A percentile compares a stretch with the other conserved stretches of the same genome.
phyloP scores from a whole-genome alignment of 345 rosid species.

The Microcos paniculata region DNA sequence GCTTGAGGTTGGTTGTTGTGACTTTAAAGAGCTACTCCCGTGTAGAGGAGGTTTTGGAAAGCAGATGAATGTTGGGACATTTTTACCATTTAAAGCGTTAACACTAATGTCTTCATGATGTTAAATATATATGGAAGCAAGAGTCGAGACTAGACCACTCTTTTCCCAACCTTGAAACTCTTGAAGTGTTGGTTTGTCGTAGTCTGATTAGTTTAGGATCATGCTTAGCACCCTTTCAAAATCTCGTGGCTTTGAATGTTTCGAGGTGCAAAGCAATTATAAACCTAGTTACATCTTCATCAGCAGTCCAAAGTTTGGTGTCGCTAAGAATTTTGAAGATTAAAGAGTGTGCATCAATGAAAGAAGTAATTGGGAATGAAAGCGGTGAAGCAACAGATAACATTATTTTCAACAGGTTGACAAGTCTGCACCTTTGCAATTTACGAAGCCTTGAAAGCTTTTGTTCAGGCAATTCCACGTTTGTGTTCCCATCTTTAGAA shows the following conservation, averaged over 20 bases:
- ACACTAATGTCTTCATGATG: fast-evolving
- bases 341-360: neutral
- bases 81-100: neutral
- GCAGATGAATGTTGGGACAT: neutral
- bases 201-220: neutral
- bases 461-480: neutral
- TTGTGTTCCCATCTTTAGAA: slow-evolving; percentile 3
- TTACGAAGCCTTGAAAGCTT: neutral
- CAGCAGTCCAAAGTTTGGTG: neutral
- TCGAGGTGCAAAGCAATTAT: neutral
- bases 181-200: neutral
- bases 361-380: neutral
- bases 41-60: neutral
- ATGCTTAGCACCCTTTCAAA: neutral
- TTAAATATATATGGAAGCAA: neutral
- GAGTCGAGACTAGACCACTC: neutral
- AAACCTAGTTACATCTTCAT: neutral
- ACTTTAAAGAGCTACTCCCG: neutral
- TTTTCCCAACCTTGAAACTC: neutral
- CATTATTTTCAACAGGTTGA: slow-evolving; percentile 11
- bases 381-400: neutral
- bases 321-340: neutral
- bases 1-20: fast-evolving
- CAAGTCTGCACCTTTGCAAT: neutral
- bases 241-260: neutral